These are phyloP conservation scores for Prunus mongolica DNA, from an alignment of 306 rosid species.

Conservation along the genomic window DNA sequence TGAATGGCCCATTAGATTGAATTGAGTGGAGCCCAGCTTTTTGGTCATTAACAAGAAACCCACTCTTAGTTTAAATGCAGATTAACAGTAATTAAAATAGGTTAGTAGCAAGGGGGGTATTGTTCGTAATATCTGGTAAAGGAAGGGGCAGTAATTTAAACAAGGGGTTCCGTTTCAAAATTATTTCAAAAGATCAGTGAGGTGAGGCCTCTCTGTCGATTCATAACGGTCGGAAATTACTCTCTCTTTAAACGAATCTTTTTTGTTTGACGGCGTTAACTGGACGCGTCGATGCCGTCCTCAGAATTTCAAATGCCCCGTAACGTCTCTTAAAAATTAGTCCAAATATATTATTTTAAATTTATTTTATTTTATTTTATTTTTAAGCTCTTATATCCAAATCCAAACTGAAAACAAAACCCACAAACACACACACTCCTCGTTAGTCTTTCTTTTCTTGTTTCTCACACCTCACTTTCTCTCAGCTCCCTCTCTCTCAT, in stretches of 20 bases:
- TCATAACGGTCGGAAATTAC: constrained; percentile 66
- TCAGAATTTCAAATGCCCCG: constrained; percentile 31
- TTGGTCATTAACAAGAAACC: neutral
- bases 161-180: constrained; percentile 30
- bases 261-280: constrained; percentile 42
- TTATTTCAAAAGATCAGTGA: constrained; percentile 6
- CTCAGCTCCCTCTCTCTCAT: constrained; percentile 3
- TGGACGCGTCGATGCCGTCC: constrained; percentile 29
- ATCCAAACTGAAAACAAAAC: constrained; percentile 1
- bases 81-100: neutral
- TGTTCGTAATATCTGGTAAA: constrained; percentile 14
- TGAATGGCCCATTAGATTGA: neutral
- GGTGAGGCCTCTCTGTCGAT: constrained; percentile 29
- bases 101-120: neutral
- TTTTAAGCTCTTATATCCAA: constrained; percentile 20
- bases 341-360: neutral
- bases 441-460: constrained; percentile 16
- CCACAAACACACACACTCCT: neutral
- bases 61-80: neutral
- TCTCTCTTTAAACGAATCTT: constrained; percentile 26
- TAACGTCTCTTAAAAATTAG: constrained; percentile 29
- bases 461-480: constrained; percentile 19
- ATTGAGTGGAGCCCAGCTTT: neutral
- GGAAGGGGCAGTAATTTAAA: constrained; percentile 8
- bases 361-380: neutral